These are phyloP conservation scores for Globisporangium radiosum DNA, from an alignment of 352 stramenopile genomes.

Conservation along the genomic window DNA sequence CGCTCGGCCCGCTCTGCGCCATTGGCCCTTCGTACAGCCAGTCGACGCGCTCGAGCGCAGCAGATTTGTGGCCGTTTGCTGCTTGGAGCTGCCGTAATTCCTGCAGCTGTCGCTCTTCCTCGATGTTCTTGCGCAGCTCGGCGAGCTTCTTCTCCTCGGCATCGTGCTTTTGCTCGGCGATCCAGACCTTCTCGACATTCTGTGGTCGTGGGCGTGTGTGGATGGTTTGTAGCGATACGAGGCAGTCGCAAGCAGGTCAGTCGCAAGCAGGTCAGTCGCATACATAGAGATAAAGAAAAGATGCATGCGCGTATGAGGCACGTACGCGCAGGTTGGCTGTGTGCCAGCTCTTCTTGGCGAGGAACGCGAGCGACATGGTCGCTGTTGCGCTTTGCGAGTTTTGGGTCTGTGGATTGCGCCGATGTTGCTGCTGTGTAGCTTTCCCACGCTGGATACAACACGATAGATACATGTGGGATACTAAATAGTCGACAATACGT, in stretches of 20 bases:
- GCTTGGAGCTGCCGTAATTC: conserved; percentile 91
- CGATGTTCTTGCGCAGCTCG: conserved; percentile 95
- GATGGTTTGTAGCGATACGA: neutral
- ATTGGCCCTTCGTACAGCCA: conserved; percentile 97
- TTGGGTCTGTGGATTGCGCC: too few species aligned
- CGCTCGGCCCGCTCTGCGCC: conserved; percentile 48
- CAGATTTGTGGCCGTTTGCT: conserved; percentile 70
- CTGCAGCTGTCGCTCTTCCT: conserved; percentile 94
- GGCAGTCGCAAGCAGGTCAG: neutral
- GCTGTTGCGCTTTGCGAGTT: neutral
- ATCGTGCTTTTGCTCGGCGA: conserved; percentile 93
- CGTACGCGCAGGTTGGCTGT: conserved; percentile 90
- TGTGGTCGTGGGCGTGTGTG: conserved; percentile 11
- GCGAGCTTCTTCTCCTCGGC: conserved; percentile 90
- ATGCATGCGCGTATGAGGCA: conserved; percentile 3
- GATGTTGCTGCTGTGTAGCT: neutral
- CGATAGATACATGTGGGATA: too few species aligned
- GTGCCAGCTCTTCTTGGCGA: conserved; percentile 97
- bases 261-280: neutral
- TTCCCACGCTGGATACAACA: too few species aligned
- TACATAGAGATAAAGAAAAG: too few species aligned
- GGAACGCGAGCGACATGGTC: conserved; percentile 88
- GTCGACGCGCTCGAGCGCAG: conserved; percentile 82
- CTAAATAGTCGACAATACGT: too few species aligned
- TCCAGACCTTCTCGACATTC: conserved; percentile 98